Evolutionary conservation across 108 stramenopile genomes (phyloP).

Genomic region (Cyclotella cryptica): DNA sequence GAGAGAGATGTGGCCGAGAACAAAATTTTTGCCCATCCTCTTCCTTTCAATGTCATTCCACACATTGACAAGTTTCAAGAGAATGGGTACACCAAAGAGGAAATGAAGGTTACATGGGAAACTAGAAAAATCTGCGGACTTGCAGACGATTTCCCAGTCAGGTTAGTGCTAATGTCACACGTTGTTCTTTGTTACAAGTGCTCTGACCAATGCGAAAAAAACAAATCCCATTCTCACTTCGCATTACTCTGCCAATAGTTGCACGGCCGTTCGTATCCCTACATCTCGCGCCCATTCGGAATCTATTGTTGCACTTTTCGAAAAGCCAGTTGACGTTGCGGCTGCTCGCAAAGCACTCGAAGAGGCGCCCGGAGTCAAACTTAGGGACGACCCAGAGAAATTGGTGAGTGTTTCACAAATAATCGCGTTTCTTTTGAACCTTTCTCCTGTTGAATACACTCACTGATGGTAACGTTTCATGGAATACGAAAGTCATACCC

Average conservation of each 20-base stretch:
- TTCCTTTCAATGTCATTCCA: slow-evolving; percentile 99
- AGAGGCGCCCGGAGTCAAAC: slow-evolving; percentile 82
- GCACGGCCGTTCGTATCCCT: slow-evolving; percentile 97
- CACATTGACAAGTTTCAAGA: slow-evolving; percentile 99
- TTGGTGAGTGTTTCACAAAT: slow-evolving; percentile 12
- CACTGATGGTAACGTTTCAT: too few species aligned
- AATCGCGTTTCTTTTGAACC: neutral
- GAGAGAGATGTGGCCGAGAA: slow-evolving; percentile 70
- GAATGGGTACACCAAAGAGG: slow-evolving; percentile 99
- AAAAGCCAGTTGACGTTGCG: slow-evolving; percentile 83
- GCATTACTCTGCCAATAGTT: slow-evolving; percentile 44
- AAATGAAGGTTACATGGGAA: slow-evolving; percentile 99
- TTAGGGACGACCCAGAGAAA: slow-evolving; percentile 78
- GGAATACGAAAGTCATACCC: slow-evolving; percentile 88
- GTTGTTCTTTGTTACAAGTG: neutral
- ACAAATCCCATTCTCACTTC: neutral
- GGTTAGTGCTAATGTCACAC: slow-evolving; percentile 19
- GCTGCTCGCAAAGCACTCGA: slow-evolving; percentile 78
- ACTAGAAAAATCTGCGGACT: slow-evolving; percentile 93
- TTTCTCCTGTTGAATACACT: too few species aligned
- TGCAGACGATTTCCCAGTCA: slow-evolving; percentile 81
- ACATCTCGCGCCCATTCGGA: slow-evolving; percentile 98
- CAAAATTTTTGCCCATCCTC: slow-evolving; percentile 94
- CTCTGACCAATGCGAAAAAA: neutral
- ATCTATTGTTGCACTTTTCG: slow-evolving; percentile 93